Evolutionary conservation across 2,329 filamentous ascomycete species (phyloP).

Genomic region (Colletotrichum sp.): DNA sequence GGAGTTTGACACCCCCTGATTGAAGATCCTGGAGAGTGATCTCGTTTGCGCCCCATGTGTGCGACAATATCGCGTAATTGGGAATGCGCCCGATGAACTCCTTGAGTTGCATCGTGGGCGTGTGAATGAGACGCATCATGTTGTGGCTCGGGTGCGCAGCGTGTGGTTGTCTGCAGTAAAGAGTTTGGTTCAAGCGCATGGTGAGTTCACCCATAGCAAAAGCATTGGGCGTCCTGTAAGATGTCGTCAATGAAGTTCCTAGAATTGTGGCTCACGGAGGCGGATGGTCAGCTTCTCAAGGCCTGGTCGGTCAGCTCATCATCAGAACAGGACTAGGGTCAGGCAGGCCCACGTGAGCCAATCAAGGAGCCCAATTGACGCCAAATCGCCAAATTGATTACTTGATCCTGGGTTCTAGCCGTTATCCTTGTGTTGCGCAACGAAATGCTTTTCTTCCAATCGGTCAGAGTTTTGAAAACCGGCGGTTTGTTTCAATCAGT

Average conservation of each 20-base stretch:
- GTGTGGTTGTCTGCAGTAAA: neutral
- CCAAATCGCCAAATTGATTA: neutral
- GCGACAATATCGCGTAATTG: neutral
- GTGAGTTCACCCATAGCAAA: neutral
- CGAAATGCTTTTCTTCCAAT: neutral
- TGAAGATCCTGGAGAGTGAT: neutral
- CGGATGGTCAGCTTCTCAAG: neutral
- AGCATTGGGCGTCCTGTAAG: neutral
- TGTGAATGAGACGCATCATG: constrained; percentile 1
- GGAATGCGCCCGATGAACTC: constrained; percentile 2
- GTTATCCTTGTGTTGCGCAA: neutral
- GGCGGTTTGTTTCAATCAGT: neutral
- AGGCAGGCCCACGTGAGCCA: neutral
- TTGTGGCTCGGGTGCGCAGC: neutral
- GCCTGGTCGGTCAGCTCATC: neutral
- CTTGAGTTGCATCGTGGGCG: neutral
- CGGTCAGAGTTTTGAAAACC: neutral
- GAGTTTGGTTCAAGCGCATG: neutral
- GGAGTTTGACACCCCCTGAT: neutral
- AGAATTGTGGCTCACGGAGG: neutral
- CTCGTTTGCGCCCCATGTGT: neutral
- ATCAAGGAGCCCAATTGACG: neutral
- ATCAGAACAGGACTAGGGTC: neutral
- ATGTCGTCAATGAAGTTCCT: neutral
- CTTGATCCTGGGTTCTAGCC: neutral